These are phyloP conservation scores for Tylopilus subfusipes DNA, from an alignment of 768 basidiomycete species.

Conservation along the genomic window DNA sequence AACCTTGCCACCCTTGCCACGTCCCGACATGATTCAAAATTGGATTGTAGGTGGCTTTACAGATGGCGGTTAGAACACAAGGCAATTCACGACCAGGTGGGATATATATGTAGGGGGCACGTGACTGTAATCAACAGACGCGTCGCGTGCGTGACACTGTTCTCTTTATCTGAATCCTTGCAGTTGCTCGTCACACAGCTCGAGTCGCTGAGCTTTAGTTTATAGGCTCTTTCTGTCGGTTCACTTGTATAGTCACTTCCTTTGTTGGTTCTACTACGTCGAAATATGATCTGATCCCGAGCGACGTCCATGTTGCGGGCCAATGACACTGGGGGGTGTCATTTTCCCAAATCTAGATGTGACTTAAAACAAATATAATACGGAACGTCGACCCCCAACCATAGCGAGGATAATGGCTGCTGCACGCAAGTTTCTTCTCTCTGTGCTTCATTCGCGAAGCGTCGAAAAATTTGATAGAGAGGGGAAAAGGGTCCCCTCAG, in stretches of 20 bases:
- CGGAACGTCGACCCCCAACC: background rate
- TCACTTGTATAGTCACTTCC: no score
- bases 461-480: slow-evolving; percentile 14
- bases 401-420: background rate
- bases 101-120: background rate
- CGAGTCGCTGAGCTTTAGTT: no score
- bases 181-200: no score
- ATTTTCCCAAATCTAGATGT: no score
- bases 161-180: no score
- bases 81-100: background rate
- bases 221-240: no score
- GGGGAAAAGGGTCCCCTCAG: slow-evolving; percentile 42
- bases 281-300: no score
- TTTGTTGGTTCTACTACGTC: no score
- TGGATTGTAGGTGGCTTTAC: background rate
- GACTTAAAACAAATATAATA: background rate
- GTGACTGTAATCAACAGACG: background rate
- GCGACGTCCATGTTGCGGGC: no score
- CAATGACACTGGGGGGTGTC: no score
- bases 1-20: background rate
- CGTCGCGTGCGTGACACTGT: no score
- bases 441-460: slow-evolving; percentile 22
- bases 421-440: slow-evolving; percentile 27
- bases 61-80: background rate
- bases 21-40: background rate